Percentiles rank a stretch among this genome's conserved stretches.
Evolutionary conservation across 2,329 filamentous ascomycete species (phyloP).

Genomic region (Alternaria hordeiaustralica): DNA sequence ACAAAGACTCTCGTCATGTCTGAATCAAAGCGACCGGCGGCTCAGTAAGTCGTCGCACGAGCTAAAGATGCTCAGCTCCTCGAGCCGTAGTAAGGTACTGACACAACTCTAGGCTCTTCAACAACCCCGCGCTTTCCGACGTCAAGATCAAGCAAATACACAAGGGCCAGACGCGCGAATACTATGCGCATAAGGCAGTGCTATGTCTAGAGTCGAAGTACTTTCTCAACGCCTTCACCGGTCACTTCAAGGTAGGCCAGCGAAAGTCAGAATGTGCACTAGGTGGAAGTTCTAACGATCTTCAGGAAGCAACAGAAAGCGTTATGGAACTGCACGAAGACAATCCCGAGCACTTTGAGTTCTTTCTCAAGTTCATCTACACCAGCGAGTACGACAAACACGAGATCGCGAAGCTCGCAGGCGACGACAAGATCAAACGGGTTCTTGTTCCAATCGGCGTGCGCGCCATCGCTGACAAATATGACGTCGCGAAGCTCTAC

Average conservation of each 20-base stretch:
- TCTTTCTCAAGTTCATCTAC: not conserved
- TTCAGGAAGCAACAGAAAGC: not conserved
- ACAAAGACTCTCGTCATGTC: not conserved
- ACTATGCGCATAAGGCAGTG: not conserved
- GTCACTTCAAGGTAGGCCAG: not conserved
- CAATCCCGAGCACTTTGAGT: not conserved
- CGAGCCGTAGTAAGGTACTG: not conserved
- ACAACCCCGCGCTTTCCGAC: not conserved
- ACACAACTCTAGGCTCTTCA: not conserved
- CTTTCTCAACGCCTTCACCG: not conserved
- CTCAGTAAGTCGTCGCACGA: not conserved
- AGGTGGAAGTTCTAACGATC: not conserved
- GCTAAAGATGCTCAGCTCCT: not conserved
- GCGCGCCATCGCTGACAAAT: not conserved
- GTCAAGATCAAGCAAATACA: not conserved
- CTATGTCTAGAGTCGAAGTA: not conserved
- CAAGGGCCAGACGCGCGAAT: not conserved
- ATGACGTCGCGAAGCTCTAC: not conserved
- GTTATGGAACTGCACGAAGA: not conserved
- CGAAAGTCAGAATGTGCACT: too few species aligned
- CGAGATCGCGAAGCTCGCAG: not conserved
- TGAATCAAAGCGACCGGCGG: not conserved
- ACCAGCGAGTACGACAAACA: not conserved
- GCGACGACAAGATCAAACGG: not conserved
- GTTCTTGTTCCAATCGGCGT: not conserved